Evolutionary conservation across 139 green algal genomes (phyloP).

Genomic region (Spirogloea muscicola): DNA sequence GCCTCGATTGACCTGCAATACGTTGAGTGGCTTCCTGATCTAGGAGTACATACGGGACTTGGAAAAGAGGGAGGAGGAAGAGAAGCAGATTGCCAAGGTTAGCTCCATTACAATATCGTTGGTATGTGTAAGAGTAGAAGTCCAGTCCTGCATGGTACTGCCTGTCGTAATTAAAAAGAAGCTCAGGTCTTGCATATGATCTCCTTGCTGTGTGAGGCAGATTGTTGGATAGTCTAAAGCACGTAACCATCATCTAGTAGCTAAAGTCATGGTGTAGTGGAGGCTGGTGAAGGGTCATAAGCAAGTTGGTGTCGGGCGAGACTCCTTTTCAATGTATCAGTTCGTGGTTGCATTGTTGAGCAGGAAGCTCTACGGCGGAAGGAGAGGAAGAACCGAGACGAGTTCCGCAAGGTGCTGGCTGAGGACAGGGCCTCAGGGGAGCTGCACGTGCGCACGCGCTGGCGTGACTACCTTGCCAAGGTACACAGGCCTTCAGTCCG

Average conservation of each 20-base stretch:
- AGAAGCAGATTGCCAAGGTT: conserved; percentile 33
- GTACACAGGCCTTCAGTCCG: conserved; percentile 28
- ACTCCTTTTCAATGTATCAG: background rate
- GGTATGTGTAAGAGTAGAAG: too few relatives aligned
- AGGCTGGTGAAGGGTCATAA: background rate
- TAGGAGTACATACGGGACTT: conserved; percentile 50
- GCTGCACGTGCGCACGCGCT: conserved; percentile 55
- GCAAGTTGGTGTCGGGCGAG: background rate
- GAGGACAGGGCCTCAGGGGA: conserved; percentile 53
- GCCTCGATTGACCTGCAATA: too few relatives aligned
- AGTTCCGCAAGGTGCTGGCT: conserved; percentile 70
- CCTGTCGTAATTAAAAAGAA: background rate
- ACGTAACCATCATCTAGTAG: background rate
- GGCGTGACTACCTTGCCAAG: conserved; percentile 62
- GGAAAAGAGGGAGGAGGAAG: conserved; percentile 50
- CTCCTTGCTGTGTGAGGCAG: background rate
- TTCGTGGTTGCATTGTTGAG: too few relatives aligned
- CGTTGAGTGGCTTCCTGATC: too few relatives aligned
- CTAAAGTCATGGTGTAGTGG: background rate
- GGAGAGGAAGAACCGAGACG: conserved; percentile 71
- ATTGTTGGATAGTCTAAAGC: background rate
- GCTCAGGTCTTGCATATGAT: background rate
- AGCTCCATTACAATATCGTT: background rate
- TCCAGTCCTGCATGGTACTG: background rate
- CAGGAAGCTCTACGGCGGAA: conserved; percentile 60